Base-by-base conservation (phyloP, 2,329 filamentous ascomycete species). In the Cercospora sp. region DNA sequence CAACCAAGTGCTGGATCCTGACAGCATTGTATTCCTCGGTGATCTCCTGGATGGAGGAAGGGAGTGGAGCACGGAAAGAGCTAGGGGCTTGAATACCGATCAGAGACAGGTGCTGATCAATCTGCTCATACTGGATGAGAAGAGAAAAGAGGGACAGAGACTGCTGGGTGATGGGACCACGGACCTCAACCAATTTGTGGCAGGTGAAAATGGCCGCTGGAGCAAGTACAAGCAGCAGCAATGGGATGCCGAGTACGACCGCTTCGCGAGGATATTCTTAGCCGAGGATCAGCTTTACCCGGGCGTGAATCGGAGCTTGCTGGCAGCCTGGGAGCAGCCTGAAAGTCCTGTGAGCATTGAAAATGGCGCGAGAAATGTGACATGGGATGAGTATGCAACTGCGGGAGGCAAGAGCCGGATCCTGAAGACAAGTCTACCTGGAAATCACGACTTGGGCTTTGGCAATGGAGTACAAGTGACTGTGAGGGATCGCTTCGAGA, bases 1-100 rank as follows among this genome's bases (percentile, higher is more conserved):
- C 67, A 93, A 97, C 75, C 82, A 86, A 18, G 82, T 87, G 18
- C 83, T 98, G 13, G 87, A 87, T n/a, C 95, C 95, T 0, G 93
- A 97, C 77, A 94, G 91, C 16, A 84, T 96, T 0, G 87, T 97
- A 77, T 98, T 99, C 77, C 83, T 99, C 0, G 95, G 95, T 7
- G 95, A 99, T 77, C 83, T 99, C 0, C 97, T 99, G 75, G 95
- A 99, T 77, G 95, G 95, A 3, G 95, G 95, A 8, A 87, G 95
- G 72, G 95, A 99, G 82, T 99, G 95, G 95, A 91, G 90, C 72
- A 94, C 94, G 12, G 82, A 80, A 2, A 84, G 84, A 39, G 70
- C 75, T 12, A 67, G 69, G 42, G 57, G 62, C 12, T 59, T 77
- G 63, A 75, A 65, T 20, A 33, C 48, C 23, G 67, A 61, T 28